Percentiles rank a stretch among this genome's conserved stretches.
These are phyloP conservation scores for Ustilago loliicola DNA, from an alignment of 1,284 basidiomycete genomes.

Conservation along the genomic window DNA sequence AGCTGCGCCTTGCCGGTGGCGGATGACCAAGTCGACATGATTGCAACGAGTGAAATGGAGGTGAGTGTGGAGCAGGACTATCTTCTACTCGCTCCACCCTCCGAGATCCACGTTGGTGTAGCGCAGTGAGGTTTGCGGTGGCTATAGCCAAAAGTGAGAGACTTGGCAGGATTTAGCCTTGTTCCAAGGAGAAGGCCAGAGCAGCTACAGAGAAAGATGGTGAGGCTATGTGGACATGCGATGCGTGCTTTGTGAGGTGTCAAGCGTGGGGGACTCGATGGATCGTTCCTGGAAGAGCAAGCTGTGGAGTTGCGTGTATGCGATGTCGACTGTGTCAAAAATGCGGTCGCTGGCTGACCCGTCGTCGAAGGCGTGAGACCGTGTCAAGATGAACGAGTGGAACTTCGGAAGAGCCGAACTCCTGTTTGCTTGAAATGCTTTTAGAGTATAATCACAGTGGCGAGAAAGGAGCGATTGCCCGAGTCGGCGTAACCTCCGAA, in stretches of 20 bases:
- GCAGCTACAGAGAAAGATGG: neutral
- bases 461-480: neutral
- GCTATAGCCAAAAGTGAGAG: neutral
- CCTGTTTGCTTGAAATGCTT: slow-evolving; percentile 2
- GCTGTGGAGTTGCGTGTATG: neutral
- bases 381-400: neutral
- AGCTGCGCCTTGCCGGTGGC: slow-evolving; percentile 56
- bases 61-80: slow-evolving; percentile 18
- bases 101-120: neutral
- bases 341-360: neutral
- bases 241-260: neutral
- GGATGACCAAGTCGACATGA: slow-evolving; percentile 59
- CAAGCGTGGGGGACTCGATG: neutral
- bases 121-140: slow-evolving; percentile 6
- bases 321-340: neutral
- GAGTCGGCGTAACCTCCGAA: neutral
- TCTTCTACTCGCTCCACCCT: slow-evolving; percentile 26
- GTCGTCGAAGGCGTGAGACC: neutral
- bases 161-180: neutral
- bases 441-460: neutral
- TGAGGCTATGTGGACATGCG: slow-evolving; percentile 3
- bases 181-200: neutral
- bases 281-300: neutral
- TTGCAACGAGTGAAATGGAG: slow-evolving; percentile 8
- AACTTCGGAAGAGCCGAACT: slow-evolving; percentile 5